phyloP scores from a whole-genome alignment of 2,329 filamentous ascomycete genomes.

The Fusarium cicatricum region DNA sequence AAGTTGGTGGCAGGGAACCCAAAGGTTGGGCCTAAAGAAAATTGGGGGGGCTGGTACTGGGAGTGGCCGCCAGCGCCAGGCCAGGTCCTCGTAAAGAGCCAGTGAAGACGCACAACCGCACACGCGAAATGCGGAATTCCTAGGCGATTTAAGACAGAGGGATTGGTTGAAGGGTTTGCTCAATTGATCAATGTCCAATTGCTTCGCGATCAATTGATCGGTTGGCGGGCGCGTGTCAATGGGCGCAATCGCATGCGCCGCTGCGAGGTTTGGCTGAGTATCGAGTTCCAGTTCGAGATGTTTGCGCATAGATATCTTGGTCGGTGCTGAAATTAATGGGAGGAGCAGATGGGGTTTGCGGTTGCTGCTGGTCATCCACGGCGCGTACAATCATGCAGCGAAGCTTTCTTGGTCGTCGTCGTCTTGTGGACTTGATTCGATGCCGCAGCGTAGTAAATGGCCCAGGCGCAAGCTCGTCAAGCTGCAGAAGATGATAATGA shows the following conservation, averaged over 20 bases:
- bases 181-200: constrained; percentile 11
- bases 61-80: constrained; percentile 27
- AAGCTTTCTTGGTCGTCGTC: constrained; percentile 10
- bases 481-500: constrained; percentile 16
- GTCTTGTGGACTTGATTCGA: constrained; percentile 8
- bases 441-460: constrained; percentile 19
- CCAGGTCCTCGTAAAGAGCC: constrained; percentile 25
- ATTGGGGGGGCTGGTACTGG: constrained; percentile 31
- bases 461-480: constrained; percentile 16
- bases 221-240: constrained; percentile 6
- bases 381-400: background rate
- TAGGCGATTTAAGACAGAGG: background rate
- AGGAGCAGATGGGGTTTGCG: too few relatives aligned
- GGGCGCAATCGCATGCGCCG: constrained; percentile 15
- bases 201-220: constrained; percentile 3
- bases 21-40: constrained; percentile 32
- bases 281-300: background rate
- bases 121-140: constrained; percentile 15
- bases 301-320: constrained; percentile 11
- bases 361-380: background rate
- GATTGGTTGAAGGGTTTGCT: background rate
- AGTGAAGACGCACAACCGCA: constrained; percentile 24
- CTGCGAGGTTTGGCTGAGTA: background rate
- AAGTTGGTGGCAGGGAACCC: constrained; percentile 44
- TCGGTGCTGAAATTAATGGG: background rate